A percentile compares a stretch with the other conserved stretches of the same genome.
phyloP scores from a whole-genome alignment of 805 yeast genomes.

The Hanseniaspora nectarophila region DNA sequence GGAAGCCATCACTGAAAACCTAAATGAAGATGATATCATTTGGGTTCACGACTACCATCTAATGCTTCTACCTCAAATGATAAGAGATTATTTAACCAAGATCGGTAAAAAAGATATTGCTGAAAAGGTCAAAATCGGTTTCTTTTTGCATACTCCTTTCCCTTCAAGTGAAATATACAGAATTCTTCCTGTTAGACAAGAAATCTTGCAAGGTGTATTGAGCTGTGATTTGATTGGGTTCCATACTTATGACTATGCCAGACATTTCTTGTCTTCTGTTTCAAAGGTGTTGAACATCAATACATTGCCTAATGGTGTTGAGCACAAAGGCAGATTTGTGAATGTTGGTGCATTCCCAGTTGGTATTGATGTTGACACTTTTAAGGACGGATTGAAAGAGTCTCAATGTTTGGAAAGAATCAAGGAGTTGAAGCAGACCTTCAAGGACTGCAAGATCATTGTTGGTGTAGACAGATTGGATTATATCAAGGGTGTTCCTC shows the following conservation, averaged over 20 bases:
- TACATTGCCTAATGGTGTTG: conserved; percentile 84
- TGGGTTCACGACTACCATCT: conserved; percentile 98
- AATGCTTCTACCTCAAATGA: conserved; percentile 85
- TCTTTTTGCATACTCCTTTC: conserved; percentile 94
- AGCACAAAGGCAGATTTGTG: conserved; percentile 61
- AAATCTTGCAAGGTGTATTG: conserved; percentile 79
- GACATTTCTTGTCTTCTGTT: conserved; percentile 87
- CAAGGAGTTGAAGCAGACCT: conserved; percentile 49
- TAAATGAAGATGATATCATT: conserved; percentile 71
- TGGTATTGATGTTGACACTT: conserved; percentile 91
- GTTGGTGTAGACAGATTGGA: conserved; percentile 96
- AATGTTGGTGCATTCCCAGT: conserved; percentile 96
- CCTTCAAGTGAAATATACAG: conserved; percentile 95
- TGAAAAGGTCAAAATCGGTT: conserved; percentile 66
- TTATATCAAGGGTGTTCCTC: conserved; percentile 96
- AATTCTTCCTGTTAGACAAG: conserved; percentile 87
- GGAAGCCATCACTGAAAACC: conserved; percentile 51
- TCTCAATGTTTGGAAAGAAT: conserved; percentile 56
- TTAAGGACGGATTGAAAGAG: conserved; percentile 62
- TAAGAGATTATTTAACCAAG: conserved; percentile 45
- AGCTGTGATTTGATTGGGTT: conserved; percentile 93
- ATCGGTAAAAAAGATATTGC: conserved; percentile 21
- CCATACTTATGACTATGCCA: conserved; percentile 97
- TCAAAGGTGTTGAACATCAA: conserved; percentile 69
- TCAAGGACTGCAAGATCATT: conserved; percentile 66